Conservation (phyloP, 192 early-diverging fungal genomes). For the Coemansia sp. region DNA sequence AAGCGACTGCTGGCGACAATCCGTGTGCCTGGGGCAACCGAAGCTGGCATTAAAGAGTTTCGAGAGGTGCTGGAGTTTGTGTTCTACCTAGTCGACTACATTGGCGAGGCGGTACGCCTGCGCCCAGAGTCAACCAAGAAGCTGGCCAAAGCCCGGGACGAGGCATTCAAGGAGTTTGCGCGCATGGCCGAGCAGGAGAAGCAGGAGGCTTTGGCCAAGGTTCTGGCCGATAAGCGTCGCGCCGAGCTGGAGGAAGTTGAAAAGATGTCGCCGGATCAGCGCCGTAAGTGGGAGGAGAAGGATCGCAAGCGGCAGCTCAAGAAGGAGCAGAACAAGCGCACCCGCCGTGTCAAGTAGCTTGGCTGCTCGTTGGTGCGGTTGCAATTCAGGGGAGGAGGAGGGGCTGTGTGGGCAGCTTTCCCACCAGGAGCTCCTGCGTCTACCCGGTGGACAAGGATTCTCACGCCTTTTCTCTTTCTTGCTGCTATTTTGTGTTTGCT, state of each 20-base stretch:
- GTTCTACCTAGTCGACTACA: constrained; percentile 37
- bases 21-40: constrained; percentile 27
- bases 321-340: constrained; percentile 58
- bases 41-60: constrained; percentile 14
- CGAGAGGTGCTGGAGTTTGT: constrained; percentile 46
- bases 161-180: constrained; percentile 58
- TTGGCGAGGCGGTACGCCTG: constrained; percentile 29
- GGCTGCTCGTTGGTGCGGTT: no score
- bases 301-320: constrained; percentile 68
- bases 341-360: constrained; percentile 55
- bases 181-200: constrained; percentile 63
- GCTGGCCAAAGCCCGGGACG: constrained; percentile 61
- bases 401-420: not conserved
- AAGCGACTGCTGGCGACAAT: constrained; percentile 44
- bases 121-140: constrained; percentile 53
- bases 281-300: constrained; percentile 83
- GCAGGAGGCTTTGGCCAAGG: constrained; percentile 65
- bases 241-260: constrained; percentile 60
- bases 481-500: not conserved
- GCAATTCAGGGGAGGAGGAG: no score
- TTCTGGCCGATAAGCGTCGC: constrained; percentile 64
- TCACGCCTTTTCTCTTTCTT: not conserved
- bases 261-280: constrained; percentile 72
- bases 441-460: not conserved
- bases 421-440: not conserved